Base-by-base conservation (phyloP, 257 asterid species). In the Voacanga thouarsii region DNA sequence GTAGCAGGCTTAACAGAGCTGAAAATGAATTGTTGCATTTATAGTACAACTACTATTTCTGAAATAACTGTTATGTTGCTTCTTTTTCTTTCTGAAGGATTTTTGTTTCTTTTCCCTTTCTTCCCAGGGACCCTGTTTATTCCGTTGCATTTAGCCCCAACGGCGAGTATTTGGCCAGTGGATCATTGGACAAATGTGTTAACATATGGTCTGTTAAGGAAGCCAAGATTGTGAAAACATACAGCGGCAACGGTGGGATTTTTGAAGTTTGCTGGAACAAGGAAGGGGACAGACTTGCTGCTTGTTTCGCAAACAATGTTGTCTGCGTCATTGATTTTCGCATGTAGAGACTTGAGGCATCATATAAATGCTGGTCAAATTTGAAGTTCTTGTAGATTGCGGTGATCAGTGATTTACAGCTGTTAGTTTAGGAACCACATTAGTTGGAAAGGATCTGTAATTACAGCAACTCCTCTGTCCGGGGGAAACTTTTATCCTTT, bases 211-310 rank as follows among this genome's bases (percentile, higher is more conserved):
- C 99, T 14, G 97, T 93, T 82, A 93, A 93, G 87, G 99, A 96
- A 81, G 96, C 94, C 43, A 90, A 79, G 91, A 84, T 96, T 33
- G 96, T 96, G 84, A 92, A 84, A 83, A 93, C 95, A 0, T 96
- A 89, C 90, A 85, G 75, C 6, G 99, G 99, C 15, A 88, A 87
- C 53, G 97, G 97, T 71, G 98, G 97, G 64, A 96, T 96, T 75
- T 96, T 92, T 51, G 99, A 96, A 85, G 99, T 96, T 70, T 93
- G 98, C 86, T 96, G 99, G 99, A 92, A 93, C 94, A 90, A 90
- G 81, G 97, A 93, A 84, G 98, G 99, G 23, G 87, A 91, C 73
- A 92, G 87, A 86, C 88, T 96, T 60, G 99, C 98, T 44, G 95
- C 98, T 80, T 89, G 97, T 88, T 96, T 92, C 11, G 91, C 99